Evolutionary conservation across 1,139 yeast species (phyloP), one percentile per base, ranked within the genome.

Genomic region (Lodderomyces orthopsilosis): DNA sequence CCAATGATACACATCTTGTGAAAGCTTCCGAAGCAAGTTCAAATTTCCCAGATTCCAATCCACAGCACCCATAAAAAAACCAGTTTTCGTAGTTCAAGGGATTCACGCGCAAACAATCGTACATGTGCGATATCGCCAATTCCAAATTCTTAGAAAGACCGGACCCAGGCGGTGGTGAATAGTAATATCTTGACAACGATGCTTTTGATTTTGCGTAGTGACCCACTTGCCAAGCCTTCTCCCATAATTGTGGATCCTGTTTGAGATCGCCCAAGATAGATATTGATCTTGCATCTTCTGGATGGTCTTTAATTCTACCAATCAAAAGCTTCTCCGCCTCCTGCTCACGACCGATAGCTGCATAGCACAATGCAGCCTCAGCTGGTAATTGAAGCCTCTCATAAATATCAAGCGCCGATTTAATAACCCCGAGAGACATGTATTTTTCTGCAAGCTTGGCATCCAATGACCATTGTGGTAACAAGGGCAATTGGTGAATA

Each of bases 11-110:
- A 66, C 97, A 90, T 55, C 98, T 73, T 1, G 96, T 84, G 60
- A 94, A 91, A 0, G 97, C 97, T 58, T 89, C 95, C 0, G 96
- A 83, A 0, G 98, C 96, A 39, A 87, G 65, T 32, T 83, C 86
- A 66, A 75, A 87, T 53, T 85, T 83, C 9, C 69, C 75, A 10
- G 81, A 64, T 57, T 90, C 96, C 41, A 94, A 69, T 0, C 95
- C 96, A 46, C 91, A 75, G 57, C 96, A 88, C 4, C 98, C 98
- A 56, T 91, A 91, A 55, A 90, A 79, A 61, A 83, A 93, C 96
- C 98, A 91, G 38, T 94, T 87, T 26, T 85, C 87, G 54, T 77
- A 81, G 53, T 77, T 81, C 45, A 89, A 68, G n/a, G 97, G 95
- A 57, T 85, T 85, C 14, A 81, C 80, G 19, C 74, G 70, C 47